Percentiles rank a stretch among this genome's conserved stretches.
Conservation (phyloP, 805 yeast species). For the Isabelozyma heimii region DNA sequence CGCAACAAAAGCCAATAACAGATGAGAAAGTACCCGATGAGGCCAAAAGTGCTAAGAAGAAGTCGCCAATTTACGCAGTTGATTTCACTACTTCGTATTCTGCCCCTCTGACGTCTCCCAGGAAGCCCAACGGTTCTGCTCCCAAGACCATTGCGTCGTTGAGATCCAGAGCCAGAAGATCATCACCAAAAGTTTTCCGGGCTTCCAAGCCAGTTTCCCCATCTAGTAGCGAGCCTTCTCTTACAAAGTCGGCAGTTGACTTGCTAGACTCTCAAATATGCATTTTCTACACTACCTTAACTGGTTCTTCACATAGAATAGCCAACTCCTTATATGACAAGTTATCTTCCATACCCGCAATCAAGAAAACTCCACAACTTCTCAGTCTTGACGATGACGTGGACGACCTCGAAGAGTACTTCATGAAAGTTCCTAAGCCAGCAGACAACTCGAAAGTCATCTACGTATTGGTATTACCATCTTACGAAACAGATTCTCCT, state of each 20-base stretch:
- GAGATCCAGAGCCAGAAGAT: slow-evolving; percentile 25
- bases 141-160: slow-evolving; percentile 9
- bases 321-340: slow-evolving; percentile 52
- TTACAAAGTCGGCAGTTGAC: slow-evolving; percentile 37
- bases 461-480: slow-evolving; percentile 77
- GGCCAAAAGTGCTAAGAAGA: slow-evolving; percentile 9
- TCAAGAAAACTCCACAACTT: slow-evolving; percentile 46
- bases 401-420: slow-evolving; percentile 80
- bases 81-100: slow-evolving; percentile 39
- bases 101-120: slow-evolving; percentile 11
- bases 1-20: not conserved
- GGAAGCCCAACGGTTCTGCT: slow-evolving; percentile 4
- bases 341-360: slow-evolving; percentile 23
- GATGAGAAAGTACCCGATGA: not conserved
- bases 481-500: slow-evolving; percentile 91
- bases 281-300: slow-evolving; percentile 80
- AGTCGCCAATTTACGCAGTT: slow-evolving; percentile 37
- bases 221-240: slow-evolving; percentile 26
- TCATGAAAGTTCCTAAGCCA: slow-evolving; percentile 56
- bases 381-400: slow-evolving; percentile 76
- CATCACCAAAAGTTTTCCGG: slow-evolving; percentile 39
- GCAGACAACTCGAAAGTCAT: slow-evolving; percentile 38
- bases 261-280: slow-evolving; percentile 55
- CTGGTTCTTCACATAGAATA: slow-evolving; percentile 75
- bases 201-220: slow-evolving; percentile 27